A percentile compares a stretch with the other conserved stretches of the same genome.
These are phyloP conservation scores for Dichotomocladium elegans DNA, from an alignment of 371 early-diverging fungal species.

Conservation along the genomic window DNA sequence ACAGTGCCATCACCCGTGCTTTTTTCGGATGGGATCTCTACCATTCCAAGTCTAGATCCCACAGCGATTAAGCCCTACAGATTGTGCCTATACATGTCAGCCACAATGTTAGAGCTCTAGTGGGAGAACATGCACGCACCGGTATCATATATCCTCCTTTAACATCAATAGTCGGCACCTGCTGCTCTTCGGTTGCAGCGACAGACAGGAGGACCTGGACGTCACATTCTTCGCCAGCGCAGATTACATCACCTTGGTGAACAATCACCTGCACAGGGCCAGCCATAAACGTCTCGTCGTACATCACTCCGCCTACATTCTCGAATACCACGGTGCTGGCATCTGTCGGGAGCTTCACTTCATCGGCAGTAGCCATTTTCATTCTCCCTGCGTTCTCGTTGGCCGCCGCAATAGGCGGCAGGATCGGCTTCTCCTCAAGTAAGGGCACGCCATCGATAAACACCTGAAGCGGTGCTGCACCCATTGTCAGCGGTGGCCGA, in stretches of 20 bases:
- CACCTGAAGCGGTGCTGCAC: constrained; percentile 68
- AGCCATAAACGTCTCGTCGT: constrained; percentile 2
- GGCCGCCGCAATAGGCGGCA: too few relatives aligned
- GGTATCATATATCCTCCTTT: constrained; percentile 38
- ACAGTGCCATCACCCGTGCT: constrained; percentile 51
- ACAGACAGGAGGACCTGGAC: too few relatives aligned
- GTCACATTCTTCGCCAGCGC: constrained; percentile 20
- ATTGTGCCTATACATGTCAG: not conserved
- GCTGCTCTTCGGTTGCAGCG: not conserved
- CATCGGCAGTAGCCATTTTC: too few relatives aligned
- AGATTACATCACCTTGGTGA: constrained; percentile 6
- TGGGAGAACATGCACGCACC: constrained; percentile 9
- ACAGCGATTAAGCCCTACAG: constrained; percentile 43
- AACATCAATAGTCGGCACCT: constrained; percentile 18
- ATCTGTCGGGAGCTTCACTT: too few relatives aligned
- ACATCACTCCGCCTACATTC: constrained; percentile 31
- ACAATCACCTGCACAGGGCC: not conserved
- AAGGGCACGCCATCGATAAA: constrained; percentile 65
- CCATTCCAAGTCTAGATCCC: constrained; percentile 49
- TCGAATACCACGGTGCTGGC: constrained; percentile 28
- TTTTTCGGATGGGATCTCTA: constrained; percentile 54
- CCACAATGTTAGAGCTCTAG: not conserved
- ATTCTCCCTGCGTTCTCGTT: not conserved
- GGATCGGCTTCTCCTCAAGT: constrained; percentile 29
- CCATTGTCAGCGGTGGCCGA: constrained; percentile 58